Evolutionary conservation across 2,329 filamentous ascomycete species (phyloP), one percentile per base, ranked within the genome.

Genomic region (Colletotrichum graminicola): DNA sequence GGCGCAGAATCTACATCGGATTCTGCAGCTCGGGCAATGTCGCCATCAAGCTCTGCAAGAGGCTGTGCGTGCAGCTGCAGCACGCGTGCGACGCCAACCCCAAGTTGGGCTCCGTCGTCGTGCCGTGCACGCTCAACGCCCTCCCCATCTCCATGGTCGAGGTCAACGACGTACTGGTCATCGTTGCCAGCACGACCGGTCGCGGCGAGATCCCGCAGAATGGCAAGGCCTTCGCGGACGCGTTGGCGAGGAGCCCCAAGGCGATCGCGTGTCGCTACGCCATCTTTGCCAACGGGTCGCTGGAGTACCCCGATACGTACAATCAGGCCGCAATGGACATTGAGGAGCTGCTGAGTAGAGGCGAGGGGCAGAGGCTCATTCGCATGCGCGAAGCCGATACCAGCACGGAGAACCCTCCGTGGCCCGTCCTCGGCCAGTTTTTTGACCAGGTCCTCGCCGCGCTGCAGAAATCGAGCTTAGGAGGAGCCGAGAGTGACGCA

Each of bases 1-100:
- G 69, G 47, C 66, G 69, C 32, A 72, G 66, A 29, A 69, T 72
- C 26, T 64, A 69, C 47, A 63, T 72, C 34, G 69, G 69, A 26
- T 72, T 72, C 60, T 72, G 69, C 68, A 71, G 68, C 68, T 71
- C 68, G 36, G 68, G 68, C 52, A 71, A 71, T 32, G 65, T 71
- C 45, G 68, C 68, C 32, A 71, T 71, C 65, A 71, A 71, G 65
- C 65, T 71, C 10, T 71, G 68, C 54, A 71, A 71, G 39, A 68
- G 68, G 59, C 59, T 71, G 68, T 71, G 65, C 65, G 59, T 45
- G 65, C 68, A 71, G 68, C 68, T 71, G 68, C 68, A 71, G 65
- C 68, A 68, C 23, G 68, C 65, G n/a, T 68, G 68, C 54, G 68
- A 71, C 41, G 47, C 41, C 43, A 71, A 68, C 32, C 65, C 68